These are phyloP conservation scores for Lasiosphaeriaceae sp. DNA, from an alignment of 495 filamentous ascomycete genomes.

Conservation along the genomic window DNA sequence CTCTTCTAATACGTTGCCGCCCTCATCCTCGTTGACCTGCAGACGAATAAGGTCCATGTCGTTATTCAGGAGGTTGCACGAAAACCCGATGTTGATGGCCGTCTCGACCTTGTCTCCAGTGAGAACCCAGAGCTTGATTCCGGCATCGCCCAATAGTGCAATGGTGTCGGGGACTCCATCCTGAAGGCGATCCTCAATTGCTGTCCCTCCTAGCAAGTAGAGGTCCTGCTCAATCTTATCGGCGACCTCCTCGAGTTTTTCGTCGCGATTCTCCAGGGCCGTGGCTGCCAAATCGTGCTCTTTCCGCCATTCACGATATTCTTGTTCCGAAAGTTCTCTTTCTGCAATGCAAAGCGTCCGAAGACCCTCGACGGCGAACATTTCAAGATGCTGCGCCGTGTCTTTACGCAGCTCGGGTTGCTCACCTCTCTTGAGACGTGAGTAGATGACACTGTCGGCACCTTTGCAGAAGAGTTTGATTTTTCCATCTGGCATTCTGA, in stretches of 20 bases:
- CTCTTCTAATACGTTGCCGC: constrained; percentile 28
- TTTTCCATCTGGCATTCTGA: constrained; percentile 89
- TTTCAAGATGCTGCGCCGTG: constrained; percentile 92
- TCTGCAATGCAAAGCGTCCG: constrained; percentile 96
- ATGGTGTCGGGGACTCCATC: constrained; percentile 98
- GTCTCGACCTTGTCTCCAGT: constrained; percentile 99
- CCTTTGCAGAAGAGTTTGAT: constrained; percentile 97
- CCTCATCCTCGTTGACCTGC: constrained; percentile 73
- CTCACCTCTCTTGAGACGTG: constrained; percentile 77
- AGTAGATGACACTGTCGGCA: constrained; percentile 96
- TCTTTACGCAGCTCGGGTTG: constrained; percentile 76
- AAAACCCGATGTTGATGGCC: constrained; percentile 99
- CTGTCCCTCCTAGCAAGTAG: constrained; percentile 87
- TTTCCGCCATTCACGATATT: constrained; percentile 81
- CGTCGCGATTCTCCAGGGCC: constrained; percentile 81
- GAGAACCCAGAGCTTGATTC: constrained; percentile 99
- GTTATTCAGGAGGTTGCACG: constrained; percentile 95
- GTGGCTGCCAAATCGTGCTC: constrained; percentile 85
- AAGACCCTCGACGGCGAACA: constrained; percentile 93
- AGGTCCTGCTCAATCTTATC: constrained; percentile 89
- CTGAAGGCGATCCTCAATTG: constrained; percentile 96
- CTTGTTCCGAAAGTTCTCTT: constrained; percentile 72
- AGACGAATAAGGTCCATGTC: constrained; percentile 95
- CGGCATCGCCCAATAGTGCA: constrained; percentile 83
- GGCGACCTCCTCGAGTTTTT: constrained; percentile 86